Conservation (phyloP, 768 basidiomycete species). For the Daedaleopsis nitida region DNA sequence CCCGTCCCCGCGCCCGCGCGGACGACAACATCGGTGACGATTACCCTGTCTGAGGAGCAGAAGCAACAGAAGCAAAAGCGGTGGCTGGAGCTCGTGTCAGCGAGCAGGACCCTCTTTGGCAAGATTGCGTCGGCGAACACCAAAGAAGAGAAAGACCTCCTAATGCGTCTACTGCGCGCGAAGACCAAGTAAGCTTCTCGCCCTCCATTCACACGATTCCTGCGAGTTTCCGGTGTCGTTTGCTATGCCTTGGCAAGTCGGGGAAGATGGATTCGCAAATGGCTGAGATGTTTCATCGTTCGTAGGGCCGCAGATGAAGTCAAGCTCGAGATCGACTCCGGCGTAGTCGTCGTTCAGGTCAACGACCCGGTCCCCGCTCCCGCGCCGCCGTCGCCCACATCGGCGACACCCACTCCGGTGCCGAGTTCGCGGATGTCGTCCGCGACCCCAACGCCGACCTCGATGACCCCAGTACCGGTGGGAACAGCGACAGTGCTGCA, state of each 20-base stretch:
- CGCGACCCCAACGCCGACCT: neutral
- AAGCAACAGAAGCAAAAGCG: slow-evolving; percentile 43
- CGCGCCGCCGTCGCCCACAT: neutral
- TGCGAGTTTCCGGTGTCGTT: neutral
- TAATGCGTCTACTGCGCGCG: slow-evolving; percentile 50
- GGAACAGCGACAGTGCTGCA: neutral
- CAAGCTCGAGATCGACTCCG: slow-evolving; percentile 6
- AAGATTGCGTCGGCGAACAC: slow-evolving; percentile 45
- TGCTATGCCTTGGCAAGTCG: neutral
- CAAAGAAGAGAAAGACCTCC: slow-evolving; percentile 52
- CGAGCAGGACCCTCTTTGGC: slow-evolving; percentile 54
- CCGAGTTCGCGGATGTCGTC: neutral
- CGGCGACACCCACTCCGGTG: neutral
- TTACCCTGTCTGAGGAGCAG: slow-evolving; percentile 11
- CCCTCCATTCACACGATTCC: neutral
- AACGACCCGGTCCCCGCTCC: neutral
- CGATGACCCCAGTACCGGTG: slow-evolving; percentile 1
- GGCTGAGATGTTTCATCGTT: neutral
- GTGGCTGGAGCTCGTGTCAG: slow-evolving; percentile 53
- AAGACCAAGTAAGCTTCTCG: slow-evolving; percentile 46
- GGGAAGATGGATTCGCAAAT: neutral
- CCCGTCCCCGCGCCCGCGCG: slow-evolving; percentile 4
- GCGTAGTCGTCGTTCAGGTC: neutral
- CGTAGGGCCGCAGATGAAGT: slow-evolving; percentile 41
- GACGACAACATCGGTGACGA: neutral